Percentiles rank a stretch among this genome's conserved stretches.
These are phyloP conservation scores for Plasmodium blacklocki DNA, from an alignment of 169 alveolate species.

Conservation along the genomic window DNA sequence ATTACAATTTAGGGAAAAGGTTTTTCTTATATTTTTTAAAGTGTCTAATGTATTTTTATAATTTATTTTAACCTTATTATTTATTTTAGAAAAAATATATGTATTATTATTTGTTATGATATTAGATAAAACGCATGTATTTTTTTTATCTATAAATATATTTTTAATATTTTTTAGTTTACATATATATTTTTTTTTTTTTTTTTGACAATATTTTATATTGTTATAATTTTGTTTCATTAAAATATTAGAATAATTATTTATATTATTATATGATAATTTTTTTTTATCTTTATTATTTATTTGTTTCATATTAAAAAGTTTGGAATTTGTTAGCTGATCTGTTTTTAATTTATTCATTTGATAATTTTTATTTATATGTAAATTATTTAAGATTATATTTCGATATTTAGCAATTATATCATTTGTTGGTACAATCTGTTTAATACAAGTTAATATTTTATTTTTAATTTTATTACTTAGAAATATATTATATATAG, in stretches of 20 bases:
- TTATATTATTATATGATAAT: no score
- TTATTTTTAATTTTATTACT: constrained; percentile 49
- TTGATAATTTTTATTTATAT: no score
- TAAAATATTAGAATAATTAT: no score
- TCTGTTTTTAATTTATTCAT: no score
- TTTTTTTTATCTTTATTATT: no score
- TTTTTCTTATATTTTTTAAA: constrained; percentile 43
- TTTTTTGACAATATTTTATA: not conserved
- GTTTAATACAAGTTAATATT: constrained; percentile 34
- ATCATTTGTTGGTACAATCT: not conserved
- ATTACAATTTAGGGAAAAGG: not conserved
- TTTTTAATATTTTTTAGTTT: not conserved
- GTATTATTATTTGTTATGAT: constrained; percentile 8
- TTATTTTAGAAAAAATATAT: constrained; percentile 4
- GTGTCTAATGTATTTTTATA: not conserved
- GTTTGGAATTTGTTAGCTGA: no score
- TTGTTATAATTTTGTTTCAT: not conserved
- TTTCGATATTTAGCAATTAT: no score
- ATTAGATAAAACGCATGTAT: constrained; percentile 3
- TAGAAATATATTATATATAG: constrained; percentile 15
- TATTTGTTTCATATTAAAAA: no score
- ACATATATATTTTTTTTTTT: not conserved
- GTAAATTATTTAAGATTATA: no score
- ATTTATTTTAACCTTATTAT: not conserved
- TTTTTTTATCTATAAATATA: not conserved